Evolutionary conservation across 345 rosid genomes (phyloP), one percentile per base, ranked within the genome.

Genomic region (Melaleuca alternifolia): DNA sequence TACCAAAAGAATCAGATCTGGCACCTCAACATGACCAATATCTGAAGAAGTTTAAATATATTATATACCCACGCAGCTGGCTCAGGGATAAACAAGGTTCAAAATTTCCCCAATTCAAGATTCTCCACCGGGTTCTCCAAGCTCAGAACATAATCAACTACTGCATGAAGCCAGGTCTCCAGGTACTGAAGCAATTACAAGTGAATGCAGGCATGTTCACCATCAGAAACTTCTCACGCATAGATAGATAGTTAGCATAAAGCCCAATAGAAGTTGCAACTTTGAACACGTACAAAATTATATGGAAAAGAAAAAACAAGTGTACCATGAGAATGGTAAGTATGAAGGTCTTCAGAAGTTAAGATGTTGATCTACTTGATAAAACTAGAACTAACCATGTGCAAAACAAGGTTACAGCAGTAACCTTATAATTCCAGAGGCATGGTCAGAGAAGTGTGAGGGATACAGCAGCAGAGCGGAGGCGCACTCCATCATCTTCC

Each of bases 381-480:
- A 50, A 44, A 61, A 57, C 51, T 52, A 44, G 21, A 84, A 61
- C 50, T 23, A 59, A 54, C 48, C 75, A 21, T 23, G 18, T 41
- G 33, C 51, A 46, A 12, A 18, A 10, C 53, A 84, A 84, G 46
- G 59, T 30, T 10, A 16, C 9, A 16, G 85, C 46, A 56, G 28
- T 13, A 18, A 54, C 65, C 85, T 57, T 56, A 16, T 12, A 48
- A 28, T 52, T 26, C 48, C 57, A 21, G 77, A 14, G 23, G 65
- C n/a, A 86, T 4, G 85, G 86, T 88, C 89, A 95, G 87, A 91
- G 83, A 89, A 93, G 86, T 13, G 92, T 86, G 86, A 96, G 90
- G 51, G 99, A 95, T 87, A 95, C 90, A 56, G 96, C 97, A 50
- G 97, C 97, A 84, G 99, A 96, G 30, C 97, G 94, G 88, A 96